These are phyloP conservation scores for Clonostachys byssicola DNA, from an alignment of 2,329 filamentous ascomycete genomes.

Conservation along the genomic window DNA sequence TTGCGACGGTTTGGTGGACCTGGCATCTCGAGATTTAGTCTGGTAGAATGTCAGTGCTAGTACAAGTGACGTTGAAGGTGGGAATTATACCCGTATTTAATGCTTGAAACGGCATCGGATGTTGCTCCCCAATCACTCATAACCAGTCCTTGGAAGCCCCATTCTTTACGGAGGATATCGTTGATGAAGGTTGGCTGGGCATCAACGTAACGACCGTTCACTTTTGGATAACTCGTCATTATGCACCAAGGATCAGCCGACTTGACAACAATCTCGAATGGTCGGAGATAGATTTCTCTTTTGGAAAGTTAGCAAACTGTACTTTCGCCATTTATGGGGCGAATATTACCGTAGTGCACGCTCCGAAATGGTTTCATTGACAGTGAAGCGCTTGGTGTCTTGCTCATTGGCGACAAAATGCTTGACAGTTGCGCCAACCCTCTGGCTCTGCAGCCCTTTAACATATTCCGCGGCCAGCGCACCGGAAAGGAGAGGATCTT, in stretches of 20 bases:
- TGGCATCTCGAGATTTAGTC: constrained; percentile 27
- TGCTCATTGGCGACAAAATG: constrained; percentile 40
- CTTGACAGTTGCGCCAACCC: constrained; percentile 38
- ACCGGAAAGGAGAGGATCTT: constrained; percentile 74
- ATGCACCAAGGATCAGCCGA: constrained; percentile 33
- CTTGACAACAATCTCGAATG: constrained; percentile 37
- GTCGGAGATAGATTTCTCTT: constrained; percentile 32
- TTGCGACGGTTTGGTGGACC: constrained; percentile 20
- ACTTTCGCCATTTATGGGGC: no score
- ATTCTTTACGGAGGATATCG: constrained; percentile 32
- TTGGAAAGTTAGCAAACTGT: no score
- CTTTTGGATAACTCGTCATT: constrained; percentile 41
- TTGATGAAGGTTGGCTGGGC: constrained; percentile 16
- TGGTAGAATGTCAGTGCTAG: no score
- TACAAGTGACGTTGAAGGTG: no score
- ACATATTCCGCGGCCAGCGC: constrained; percentile 70
- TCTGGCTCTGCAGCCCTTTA: constrained; percentile 54
- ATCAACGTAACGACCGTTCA: constrained; percentile 37
- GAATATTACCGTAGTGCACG: constrained; percentile 13
- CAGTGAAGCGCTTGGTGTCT: constrained; percentile 18
- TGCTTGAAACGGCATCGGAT: constrained; percentile 21
- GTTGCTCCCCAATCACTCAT: constrained; percentile 42
- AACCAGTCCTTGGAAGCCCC: constrained; percentile 36
- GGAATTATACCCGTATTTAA: constrained; percentile 11
- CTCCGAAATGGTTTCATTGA: constrained; percentile 20